Percentiles rank a stretch among this genome's conserved stretches.
Conservation (phyloP, 2,329 filamentous ascomycete species). For the Clarireedia monteithiana region DNA sequence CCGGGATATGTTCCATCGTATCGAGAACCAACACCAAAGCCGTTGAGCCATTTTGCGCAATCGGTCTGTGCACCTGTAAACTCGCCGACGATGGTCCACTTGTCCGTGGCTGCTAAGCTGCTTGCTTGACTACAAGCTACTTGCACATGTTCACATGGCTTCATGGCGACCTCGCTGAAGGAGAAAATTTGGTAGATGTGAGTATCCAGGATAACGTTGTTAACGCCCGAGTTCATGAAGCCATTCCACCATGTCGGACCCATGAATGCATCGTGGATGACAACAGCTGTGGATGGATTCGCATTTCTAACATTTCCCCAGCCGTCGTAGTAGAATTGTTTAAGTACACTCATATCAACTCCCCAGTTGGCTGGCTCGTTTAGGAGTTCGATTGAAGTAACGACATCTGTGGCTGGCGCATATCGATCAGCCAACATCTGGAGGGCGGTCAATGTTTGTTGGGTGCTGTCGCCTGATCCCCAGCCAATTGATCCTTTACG, state of each 20-base stretch:
- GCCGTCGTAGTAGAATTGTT: constrained; percentile 42
- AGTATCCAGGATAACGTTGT: constrained; percentile 34
- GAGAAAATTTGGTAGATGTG: constrained; percentile 39
- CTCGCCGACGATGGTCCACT: constrained; percentile 35
- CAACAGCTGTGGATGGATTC: constrained; percentile 38
- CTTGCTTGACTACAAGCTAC: constrained; percentile 34
- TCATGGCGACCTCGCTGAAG: constrained; percentile 29
- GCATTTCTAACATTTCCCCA: constrained; percentile 38
- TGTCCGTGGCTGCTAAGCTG: constrained; percentile 27
- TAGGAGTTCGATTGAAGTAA: constrained; percentile 36
- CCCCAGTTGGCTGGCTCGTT: constrained; percentile 33
- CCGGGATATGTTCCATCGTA: constrained; percentile 33
- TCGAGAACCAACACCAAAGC: constrained; percentile 52
- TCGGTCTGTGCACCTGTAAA: constrained; percentile 37
- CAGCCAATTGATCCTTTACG: constrained; percentile 38
- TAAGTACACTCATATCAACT: constrained; percentile 29
- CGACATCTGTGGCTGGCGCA: constrained; percentile 33
- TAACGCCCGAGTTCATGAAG: constrained; percentile 42
- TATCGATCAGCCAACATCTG: constrained; percentile 34
- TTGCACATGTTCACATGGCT: constrained; percentile 33
- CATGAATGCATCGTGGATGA: constrained; percentile 52
- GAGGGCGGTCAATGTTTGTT: constrained; percentile 32
- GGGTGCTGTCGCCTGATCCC: constrained; percentile 36
- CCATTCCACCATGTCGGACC: constrained; percentile 51
- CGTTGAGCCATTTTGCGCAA: constrained; percentile 42